Base-by-base conservation (phyloP, 2,329 filamentous ascomycete species). In the Colletotrichum sp. region DNA sequence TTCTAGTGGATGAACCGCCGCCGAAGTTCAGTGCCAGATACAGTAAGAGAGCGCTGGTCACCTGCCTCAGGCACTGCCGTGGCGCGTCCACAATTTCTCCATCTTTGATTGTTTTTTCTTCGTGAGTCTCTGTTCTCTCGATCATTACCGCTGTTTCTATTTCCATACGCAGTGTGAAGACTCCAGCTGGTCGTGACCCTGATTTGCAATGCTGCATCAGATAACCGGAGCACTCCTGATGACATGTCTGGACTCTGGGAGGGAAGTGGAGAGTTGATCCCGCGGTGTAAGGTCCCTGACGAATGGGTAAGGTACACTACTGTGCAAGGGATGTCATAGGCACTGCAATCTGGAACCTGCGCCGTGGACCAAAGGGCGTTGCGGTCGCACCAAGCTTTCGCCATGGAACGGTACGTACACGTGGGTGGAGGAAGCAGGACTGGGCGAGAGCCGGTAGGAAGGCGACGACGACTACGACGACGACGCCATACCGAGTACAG, bases 381-480 rank as follows among this genome's bases (percentile, higher is more conserved):
- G 68, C 36, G 65, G 63, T 73, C 64, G 68, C 36, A 69, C 59
- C 64, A 76, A 76, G 74, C 74, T 76, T 76, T 76, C 26, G 74
- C 74, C 74, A 76, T 74, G 70, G 34, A 73, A 73, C 61, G 30
- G 57, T 73, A 55, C 70, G 69, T 72, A 48, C 34, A 10, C 52
- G 21, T 32, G 3, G 16, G 24, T 69, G 52, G 48, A 43, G 52
- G 55, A 34, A 21, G 43, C 43, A 52, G n/a, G 57, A 28, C 57
- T 60, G 57, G 57, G 57, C 57, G 57, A 60, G 57, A 13, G 43
- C 43, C 43, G 43, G 43, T 48, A 52, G 10, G 43, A 48, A 48
- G 43, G 39, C 34, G 34, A 43, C 39, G 18, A 43, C 43, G 3
- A 30, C 57, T 6, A 43, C n/a, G 30, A 28, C 63, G 28, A 63